Base-by-base conservation (phyloP, 2,329 filamentous ascomycete genomes). In the Sordariomycetes sp. region DNA sequence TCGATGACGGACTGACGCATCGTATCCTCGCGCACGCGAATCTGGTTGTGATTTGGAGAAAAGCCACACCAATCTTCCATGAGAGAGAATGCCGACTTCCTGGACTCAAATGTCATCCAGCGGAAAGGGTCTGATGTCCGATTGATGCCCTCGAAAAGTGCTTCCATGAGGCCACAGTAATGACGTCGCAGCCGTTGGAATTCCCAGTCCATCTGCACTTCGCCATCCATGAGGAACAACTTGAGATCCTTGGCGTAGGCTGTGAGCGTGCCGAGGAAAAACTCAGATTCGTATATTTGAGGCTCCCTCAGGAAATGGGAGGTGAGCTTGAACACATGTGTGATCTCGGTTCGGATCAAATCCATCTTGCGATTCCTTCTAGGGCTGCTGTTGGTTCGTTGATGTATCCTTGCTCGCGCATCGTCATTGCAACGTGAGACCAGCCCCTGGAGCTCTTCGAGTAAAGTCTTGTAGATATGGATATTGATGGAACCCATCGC, bases 11-110 rank as follows among this genome's bases (percentile, higher is more conserved):
- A 86, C 45, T 88, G 83, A 28, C 86, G 74, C 81, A 95, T 93
- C 23, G 75, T 82, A 41, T 94, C 83, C 57, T 95, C 88, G 40
- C 86, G 73, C 38, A 81, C 79, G 5, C 80, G 75, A 26, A 94
- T 84, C 43, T 93, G 84, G 11, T 64, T 69, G 52, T 93, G 86
- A 43, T 95, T 94, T 0, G 88, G 86, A 7, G 88, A 94, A 54
- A 93, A 95, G 3, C 92, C 92, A 53, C 92, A 98, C 93, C 93
- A 98, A 44, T 96, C 90, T 58, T 98, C 92, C 88, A 98, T 96
- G 31, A 98, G 64, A 1, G 88, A 81, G 51, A 98, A 98, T 0
- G 90, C 84, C 5, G 92, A 95, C 53, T 95, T 94, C 26, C 93
- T 73, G 10, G 88, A 86, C 54, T 98, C 92, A 50, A 98, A 98